Percentiles rank a stretch among this genome's conserved stretches.
phyloP scores from a whole-genome alignment of 176 grass and related monocot genomes.

The Oryza meridionalis region DNA sequence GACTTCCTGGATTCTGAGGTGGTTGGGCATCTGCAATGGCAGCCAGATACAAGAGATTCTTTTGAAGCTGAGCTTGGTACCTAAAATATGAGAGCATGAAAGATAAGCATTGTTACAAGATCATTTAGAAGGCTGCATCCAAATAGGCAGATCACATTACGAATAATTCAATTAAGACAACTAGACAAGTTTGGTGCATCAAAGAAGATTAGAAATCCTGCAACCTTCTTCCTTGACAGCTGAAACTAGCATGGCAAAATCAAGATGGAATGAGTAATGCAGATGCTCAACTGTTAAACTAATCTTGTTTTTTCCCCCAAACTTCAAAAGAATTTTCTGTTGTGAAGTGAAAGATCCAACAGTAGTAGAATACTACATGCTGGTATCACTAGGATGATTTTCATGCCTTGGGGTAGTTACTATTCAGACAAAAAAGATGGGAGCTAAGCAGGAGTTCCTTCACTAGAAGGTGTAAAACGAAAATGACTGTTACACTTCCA shows the following conservation, averaged over 20 bases:
- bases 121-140: neutral
- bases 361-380: neutral
- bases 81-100: constrained; percentile 51
- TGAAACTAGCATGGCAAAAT: constrained; percentile 29
- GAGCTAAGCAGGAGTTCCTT: neutral
- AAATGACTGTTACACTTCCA: neutral
- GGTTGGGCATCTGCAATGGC: constrained; percentile 92
- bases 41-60: constrained; percentile 93
- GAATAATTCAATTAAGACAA: neutral
- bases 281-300: neutral
- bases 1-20: constrained; percentile 69
- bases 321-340: neutral
- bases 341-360: neutral
- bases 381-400: neutral
- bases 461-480: neutral
- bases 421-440: neutral
- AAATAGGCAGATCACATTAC: neutral
- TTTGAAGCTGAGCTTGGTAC: constrained; percentile 98
- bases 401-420: too few species aligned
- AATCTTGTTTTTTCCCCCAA: constrained; percentile 10
- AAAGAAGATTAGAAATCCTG: constrained; percentile 2
- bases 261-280: neutral
- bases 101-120: constrained; percentile 16
- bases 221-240: constrained; percentile 17
- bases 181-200: neutral